A percentile compares a stretch with the other conserved stretches of the same genome.
Conservation (phyloP, 2,329 filamentous ascomycete species). For the Sporothrix mexicana region DNA sequence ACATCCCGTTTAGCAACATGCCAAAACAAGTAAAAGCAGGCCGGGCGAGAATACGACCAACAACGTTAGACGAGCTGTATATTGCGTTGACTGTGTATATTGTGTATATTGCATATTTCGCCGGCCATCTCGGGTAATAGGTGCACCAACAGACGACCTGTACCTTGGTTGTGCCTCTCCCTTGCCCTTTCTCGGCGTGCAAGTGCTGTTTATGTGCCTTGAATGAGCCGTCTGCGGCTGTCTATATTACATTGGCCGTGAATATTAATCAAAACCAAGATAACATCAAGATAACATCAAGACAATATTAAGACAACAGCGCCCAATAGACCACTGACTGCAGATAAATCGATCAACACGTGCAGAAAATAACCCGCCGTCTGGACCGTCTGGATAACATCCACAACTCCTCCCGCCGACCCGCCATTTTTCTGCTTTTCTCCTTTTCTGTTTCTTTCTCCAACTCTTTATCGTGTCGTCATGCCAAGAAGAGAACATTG, state of each 20-base stretch:
- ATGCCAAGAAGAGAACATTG: background rate
- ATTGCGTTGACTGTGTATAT: no score
- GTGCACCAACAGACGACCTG: background rate
- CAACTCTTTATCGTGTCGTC: background rate
- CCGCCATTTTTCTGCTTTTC: background rate
- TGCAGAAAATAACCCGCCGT: background rate
- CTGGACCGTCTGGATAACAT: background rate
- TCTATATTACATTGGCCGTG: background rate
- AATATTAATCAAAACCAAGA: background rate
- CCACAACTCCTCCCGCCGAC: background rate
- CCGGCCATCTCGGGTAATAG: conserved; percentile 10
- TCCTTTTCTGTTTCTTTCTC: background rate
- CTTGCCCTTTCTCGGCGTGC: no score
- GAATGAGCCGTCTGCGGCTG: background rate
- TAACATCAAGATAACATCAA: background rate
- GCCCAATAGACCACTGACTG: no score
- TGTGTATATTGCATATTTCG: background rate
- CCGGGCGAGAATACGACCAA: background rate
- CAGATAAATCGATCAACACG: background rate
- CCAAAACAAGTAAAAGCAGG: conserved; percentile 1
- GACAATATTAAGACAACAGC: no score
- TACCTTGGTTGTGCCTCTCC: background rate
- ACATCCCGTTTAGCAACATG: background rate
- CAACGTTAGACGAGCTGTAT: background rate
- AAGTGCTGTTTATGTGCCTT: background rate